Conservation (phyloP, 2,329 filamentous ascomycete genomes). For the Calonectria ilicicola region DNA sequence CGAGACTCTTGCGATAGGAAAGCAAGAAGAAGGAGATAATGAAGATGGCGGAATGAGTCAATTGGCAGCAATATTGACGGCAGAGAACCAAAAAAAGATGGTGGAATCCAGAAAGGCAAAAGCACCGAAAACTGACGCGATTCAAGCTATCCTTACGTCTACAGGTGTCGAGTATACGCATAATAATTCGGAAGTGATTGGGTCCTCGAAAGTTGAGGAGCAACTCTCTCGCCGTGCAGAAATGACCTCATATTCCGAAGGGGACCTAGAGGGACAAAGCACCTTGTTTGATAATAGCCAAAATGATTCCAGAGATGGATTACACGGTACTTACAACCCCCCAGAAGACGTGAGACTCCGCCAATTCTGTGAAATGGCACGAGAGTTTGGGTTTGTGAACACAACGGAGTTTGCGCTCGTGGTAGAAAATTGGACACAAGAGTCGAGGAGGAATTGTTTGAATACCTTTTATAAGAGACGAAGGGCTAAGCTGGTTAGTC, state of each 20-base stretch:
- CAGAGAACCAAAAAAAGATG: conserved; percentile 58
- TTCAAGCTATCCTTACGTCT: conserved; percentile 88
- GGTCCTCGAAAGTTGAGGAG: conserved; percentile 91
- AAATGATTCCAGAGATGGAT: conserved; percentile 44
- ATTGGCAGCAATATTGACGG: conserved; percentile 68
- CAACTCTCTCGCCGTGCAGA: conserved; percentile 83
- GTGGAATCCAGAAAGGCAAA: conserved; percentile 49
- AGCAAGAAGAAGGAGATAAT: conserved; percentile 63
- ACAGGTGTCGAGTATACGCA: conserved; percentile 96
- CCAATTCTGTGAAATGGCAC: conserved; percentile 93
- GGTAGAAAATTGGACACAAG: conserved; percentile 91
- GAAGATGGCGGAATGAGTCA: conserved; percentile 79
- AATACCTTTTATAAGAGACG: conserved; percentile 83
- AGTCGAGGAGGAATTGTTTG: conserved; percentile 80
- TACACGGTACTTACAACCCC: conserved; percentile 72
- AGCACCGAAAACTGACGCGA: conserved; percentile 73
- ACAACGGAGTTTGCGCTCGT: conserved; percentile 88
- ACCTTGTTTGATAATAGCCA: conserved; percentile 69
- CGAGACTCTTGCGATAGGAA: conserved; percentile 56
- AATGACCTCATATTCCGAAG: conserved; percentile 61
- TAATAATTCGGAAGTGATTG: conserved; percentile 95
- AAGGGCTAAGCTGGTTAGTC: conserved; percentile 61
- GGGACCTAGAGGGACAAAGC: conserved; percentile 62
- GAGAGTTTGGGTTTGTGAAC: conserved; percentile 79
- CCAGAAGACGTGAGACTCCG: conserved; percentile 78